Conservation (phyloP, 305 asterid species). For the Solanum hybrid region DNA sequence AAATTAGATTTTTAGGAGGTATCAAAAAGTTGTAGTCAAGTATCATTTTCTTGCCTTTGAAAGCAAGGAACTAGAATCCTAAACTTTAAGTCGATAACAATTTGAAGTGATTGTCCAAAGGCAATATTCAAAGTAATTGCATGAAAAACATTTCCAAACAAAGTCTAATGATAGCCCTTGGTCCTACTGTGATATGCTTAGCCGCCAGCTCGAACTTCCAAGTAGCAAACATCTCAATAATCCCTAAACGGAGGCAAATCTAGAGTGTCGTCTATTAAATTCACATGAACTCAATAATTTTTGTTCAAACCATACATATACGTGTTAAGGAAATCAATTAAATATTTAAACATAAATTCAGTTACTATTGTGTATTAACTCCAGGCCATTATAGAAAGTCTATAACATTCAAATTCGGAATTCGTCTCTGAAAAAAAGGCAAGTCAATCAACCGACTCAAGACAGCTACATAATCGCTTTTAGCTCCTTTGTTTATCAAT, state of each 20-base stretch:
- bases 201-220: neutral
- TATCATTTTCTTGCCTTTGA: neutral
- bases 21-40: neutral
- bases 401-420: neutral
- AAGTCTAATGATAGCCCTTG: neutral
- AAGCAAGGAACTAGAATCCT: neutral
- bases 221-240: neutral
- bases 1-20: neutral
- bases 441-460: neutral
- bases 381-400: neutral
- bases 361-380: neutral
- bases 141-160: neutral
- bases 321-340: neutral
- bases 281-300: neutral
- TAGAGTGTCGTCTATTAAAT: neutral
- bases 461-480: neutral
- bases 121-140: neutral
- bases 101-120: neutral
- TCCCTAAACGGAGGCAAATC: neutral
- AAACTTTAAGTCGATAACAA: neutral
- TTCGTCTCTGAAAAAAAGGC: fast-evolving
- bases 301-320: neutral
- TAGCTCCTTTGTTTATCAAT: neutral
- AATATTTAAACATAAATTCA: neutral
- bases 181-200: neutral